These are phyloP conservation scores for Guillardia theta DNA, from an alignment of 78 protist species.

Conservation along the genomic window DNA sequence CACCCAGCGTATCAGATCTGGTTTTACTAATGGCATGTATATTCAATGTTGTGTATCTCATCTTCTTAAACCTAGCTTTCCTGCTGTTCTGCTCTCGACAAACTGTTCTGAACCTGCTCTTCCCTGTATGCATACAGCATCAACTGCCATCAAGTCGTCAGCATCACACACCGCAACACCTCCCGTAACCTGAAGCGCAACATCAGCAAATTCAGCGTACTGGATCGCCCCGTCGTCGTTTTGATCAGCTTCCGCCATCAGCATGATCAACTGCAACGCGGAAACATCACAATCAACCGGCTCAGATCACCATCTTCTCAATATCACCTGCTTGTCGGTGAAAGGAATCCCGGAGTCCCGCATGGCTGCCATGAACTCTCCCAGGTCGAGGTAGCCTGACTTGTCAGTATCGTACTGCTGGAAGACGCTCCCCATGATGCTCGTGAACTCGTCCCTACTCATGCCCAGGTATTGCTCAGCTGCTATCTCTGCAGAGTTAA, in stretches of 20 bases:
- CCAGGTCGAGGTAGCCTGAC: not conserved
- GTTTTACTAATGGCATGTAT: no score
- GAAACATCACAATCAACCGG: not conserved
- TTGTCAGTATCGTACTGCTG: slow-evolving; percentile 1
- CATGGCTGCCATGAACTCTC: not conserved
- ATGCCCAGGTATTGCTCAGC: slow-evolving; percentile 11
- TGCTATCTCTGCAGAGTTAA: not conserved
- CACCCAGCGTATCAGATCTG: no score
- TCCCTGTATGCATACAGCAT: no score
- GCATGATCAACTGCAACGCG: not conserved
- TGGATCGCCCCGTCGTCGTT: not conserved
- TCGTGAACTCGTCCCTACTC: not conserved
- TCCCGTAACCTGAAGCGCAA: no score
- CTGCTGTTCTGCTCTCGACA: no score
- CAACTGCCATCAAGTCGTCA: no score
- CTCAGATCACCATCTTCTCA: not conserved
- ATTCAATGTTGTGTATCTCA: no score
- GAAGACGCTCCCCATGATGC: not conserved
- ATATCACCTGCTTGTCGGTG: not conserved
- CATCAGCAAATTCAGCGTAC: not conserved
- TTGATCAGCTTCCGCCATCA: slow-evolving; percentile 20
- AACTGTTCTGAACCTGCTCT: no score
- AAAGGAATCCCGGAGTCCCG: not conserved
- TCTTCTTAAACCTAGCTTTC: no score
- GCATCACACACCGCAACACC: no score